Evolutionary conservation across 176 grass and related monocot genomes (phyloP).

Genomic region (Dendrocalamus sinicus): DNA sequence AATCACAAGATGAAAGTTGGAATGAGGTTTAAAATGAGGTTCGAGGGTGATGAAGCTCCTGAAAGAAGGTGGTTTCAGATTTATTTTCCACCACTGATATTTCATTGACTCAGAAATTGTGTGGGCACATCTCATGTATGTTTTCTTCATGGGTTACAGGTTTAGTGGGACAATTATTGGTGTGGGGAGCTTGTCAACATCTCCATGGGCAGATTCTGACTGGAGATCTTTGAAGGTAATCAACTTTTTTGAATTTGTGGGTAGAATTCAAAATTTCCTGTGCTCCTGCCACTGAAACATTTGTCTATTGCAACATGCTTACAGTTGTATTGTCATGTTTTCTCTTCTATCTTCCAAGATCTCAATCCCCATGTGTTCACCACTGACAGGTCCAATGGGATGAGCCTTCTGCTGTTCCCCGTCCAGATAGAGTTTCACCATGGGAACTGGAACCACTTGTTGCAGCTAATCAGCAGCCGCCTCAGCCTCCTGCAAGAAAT

Average conservation of each 20-base stretch:
- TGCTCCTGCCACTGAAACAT: constrained; percentile 1
- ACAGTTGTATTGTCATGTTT: constrained; percentile 13
- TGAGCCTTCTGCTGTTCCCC: constrained; percentile 54
- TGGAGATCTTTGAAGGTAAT: constrained; percentile 88
- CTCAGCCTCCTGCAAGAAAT: constrained; percentile 58
- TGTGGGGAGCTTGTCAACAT: constrained; percentile 59
- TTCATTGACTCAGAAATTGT: constrained; percentile 33
- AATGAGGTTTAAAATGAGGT: constrained; percentile 88
- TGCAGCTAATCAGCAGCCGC: constrained; percentile 16
- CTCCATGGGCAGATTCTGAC: constrained; percentile 72
- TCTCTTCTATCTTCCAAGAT: constrained; percentile 11
- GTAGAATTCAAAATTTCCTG: constrained; percentile 3
- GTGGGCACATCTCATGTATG: background rate
- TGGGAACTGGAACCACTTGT: constrained; percentile 79
- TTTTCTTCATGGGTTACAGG: constrained; percentile 55
- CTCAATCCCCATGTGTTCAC: constrained; percentile 23
- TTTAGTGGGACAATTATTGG: constrained; percentile 83
- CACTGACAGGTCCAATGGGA: constrained; percentile 81
- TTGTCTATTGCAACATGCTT: background rate
- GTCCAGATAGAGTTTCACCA: constrained; percentile 76
- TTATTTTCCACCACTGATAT: constrained; percentile 10
- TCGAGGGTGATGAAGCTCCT: constrained; percentile 81
- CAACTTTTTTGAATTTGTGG: constrained; percentile 5
- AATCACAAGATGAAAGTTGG: constrained; percentile 72
- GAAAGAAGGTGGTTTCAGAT: constrained; percentile 69